phyloP scores from a whole-genome alignment of 805 yeast genomes.

The Kuraishia floccosa region DNA sequence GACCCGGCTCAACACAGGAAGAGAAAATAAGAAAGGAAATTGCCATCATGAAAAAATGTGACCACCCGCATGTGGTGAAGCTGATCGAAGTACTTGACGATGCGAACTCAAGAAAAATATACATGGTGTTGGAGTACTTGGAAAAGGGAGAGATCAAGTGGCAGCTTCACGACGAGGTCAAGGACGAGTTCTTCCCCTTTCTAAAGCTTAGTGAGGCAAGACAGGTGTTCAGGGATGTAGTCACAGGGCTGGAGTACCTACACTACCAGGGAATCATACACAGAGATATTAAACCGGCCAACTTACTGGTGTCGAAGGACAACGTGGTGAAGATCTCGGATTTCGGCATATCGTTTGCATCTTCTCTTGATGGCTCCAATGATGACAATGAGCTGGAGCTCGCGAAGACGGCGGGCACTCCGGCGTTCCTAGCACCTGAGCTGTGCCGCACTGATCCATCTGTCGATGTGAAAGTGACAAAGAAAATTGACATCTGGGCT shows the following conservation, averaged over 20 bases:
- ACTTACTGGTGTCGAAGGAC: conserved; percentile 59
- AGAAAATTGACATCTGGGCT: conserved; percentile 96
- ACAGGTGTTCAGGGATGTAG: conserved; percentile 69
- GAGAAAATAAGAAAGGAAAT: conserved; percentile 77
- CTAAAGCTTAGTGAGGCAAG: conserved; percentile 58
- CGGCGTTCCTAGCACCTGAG: conserved; percentile 95
- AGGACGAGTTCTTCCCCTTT: conserved; percentile 39
- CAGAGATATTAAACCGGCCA: conserved; percentile 94
- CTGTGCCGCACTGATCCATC: conserved; percentile 56
- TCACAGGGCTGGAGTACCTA: conserved; percentile 80
- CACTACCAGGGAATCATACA: conserved; percentile 89
- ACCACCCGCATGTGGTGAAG: conserved; percentile 87
- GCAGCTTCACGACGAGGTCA: conserved; percentile 32
- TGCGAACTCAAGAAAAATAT: conserved; percentile 69
- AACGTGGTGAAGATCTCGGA: conserved; percentile 86
- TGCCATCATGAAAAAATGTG: conserved; percentile 86
- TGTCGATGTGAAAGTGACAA: conserved; percentile 37
- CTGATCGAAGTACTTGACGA: conserved; percentile 86
- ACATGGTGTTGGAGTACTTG: conserved; percentile 80
- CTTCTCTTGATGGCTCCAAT: conserved; percentile 28
- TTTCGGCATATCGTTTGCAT: conserved; percentile 87
- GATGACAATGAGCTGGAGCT: conserved; percentile 72
- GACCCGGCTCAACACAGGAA: conserved; percentile 32
- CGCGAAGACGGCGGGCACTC: conserved; percentile 96
- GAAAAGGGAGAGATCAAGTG: conserved; percentile 88